Percentiles rank a stretch among this genome's conserved stretches.
Conservation (phyloP, 495 filamentous ascomycete genomes). For the Entonaema liquescens region DNA sequence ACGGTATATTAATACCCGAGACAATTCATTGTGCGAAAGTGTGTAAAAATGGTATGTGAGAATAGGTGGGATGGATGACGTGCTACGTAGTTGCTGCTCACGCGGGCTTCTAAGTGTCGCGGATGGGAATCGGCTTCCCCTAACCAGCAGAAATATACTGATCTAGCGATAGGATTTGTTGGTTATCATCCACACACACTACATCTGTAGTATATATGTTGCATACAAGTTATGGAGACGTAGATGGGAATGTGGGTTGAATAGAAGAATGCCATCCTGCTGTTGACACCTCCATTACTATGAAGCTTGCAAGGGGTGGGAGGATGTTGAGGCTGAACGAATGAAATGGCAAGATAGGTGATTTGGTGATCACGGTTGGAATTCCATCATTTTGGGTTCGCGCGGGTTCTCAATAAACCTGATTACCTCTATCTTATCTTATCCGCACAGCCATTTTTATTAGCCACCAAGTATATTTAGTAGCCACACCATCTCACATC, state of each 20-base stretch:
- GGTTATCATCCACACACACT: constrained; percentile 9
- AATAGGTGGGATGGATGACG: constrained; percentile 43
- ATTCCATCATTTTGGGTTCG: constrained; percentile 30
- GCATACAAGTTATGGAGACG: constrained; percentile 13
- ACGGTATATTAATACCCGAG: constrained; percentile 32
- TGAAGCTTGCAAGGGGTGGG: background rate
- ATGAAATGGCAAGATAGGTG: constrained; percentile 19
- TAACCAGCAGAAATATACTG: constrained; percentile 6
- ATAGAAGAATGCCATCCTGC: constrained; percentile 8
- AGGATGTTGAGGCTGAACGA: constrained; percentile 31
- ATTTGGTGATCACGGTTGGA: constrained; percentile 35
- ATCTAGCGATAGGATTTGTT: constrained; percentile 15
- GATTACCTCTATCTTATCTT: too few species aligned
- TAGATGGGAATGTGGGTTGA: constrained; percentile 22
- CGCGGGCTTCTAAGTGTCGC: constrained; percentile 25
- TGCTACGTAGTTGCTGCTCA: constrained; percentile 35
- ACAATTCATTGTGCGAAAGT: constrained; percentile 18
- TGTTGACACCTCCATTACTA: constrained; percentile 8
- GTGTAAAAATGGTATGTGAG: constrained; percentile 30
- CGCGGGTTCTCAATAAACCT: background rate
- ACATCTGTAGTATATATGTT: background rate
- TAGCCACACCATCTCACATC: too few species aligned
- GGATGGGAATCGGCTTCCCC: constrained; percentile 16
- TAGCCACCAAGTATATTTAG: too few species aligned
- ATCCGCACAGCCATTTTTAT: constrained; percentile 14